Base-by-base conservation (phyloP, 441 rosid species). In the Biscutella auriculata region DNA sequence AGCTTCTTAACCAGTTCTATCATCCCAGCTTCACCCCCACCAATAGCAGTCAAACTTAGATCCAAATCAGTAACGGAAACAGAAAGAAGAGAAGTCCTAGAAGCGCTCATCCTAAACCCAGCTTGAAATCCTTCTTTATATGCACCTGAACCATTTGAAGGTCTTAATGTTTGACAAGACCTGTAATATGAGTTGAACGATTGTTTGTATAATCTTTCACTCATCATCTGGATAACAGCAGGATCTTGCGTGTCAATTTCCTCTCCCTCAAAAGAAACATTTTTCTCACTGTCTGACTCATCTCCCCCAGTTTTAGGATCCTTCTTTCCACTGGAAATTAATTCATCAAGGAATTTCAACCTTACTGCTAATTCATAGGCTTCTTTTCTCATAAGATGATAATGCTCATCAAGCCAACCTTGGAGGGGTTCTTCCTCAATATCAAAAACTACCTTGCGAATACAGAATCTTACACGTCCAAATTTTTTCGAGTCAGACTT, bases 371-470 rank as follows among this genome's bases (percentile, higher is more conserved):
- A 76, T 74, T 90, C 97, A 75, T 67, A 62, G n/a, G 96, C 95
- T 78, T 84, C 94, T 29, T 76, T 84, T 73, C 77, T 94, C 92
- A 83, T 77, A 60, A 94, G 76, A 44, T 71, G 82, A 63, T 81
- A 90, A 67, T 84, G 97, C 65, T 90, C 95, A 76, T 90, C 99
- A 78, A 90, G 95, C 99, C 99, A 94, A 37, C 99, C 99, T 69
- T 90, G 97, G 34, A 94, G 45, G 9, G 99, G 99, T 67, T 94
- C 99, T 78, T 94, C 99, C 80, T 94, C 97, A 29, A 94, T 87
- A 66, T 94, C 97, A 78, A 83, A 91, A 36, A 73, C 74, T 32
- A 94, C 67, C 67, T 82, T 87, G 27, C 92, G 90, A 57, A 94
- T 66, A 62, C 76, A 76, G 44, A 94, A 76, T 74, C 79, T 88